phyloP scores from a whole-genome alignment of 2,329 filamentous ascomycete genomes.

The Sclerotinia borealis region DNA sequence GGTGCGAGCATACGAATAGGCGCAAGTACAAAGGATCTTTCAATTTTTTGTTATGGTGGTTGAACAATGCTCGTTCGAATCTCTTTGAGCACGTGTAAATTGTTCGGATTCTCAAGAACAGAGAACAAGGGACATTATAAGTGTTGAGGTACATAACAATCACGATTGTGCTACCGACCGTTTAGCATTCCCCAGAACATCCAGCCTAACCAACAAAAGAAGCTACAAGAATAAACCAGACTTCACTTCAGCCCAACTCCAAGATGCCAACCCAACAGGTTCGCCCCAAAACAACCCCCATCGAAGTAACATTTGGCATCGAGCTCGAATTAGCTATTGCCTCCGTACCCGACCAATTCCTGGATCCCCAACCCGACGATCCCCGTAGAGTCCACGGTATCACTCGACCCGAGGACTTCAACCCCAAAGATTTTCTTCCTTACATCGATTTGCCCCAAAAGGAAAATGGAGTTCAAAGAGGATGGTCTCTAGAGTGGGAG shows the following conservation, averaged over 20 bases:
- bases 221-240: not conserved
- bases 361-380: not conserved
- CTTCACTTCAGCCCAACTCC: not conserved
- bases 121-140: not conserved
- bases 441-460: not conserved
- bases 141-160: not conserved
- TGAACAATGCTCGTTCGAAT: not conserved
- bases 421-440: not conserved
- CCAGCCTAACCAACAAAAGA: not conserved
- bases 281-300: not conserved
- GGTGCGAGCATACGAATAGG: not conserved
- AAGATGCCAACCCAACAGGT: not conserved
- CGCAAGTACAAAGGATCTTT: not conserved
- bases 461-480: not conserved
- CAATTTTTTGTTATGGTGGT: not conserved
- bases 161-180: not conserved
- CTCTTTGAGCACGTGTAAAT: not conserved
- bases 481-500: not conserved
- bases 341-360: not conserved
- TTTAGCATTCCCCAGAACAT: not conserved
- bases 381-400: not conserved
- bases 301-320: not conserved
- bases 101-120: not conserved
- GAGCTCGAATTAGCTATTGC: not conserved
- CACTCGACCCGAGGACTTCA: not conserved